These are phyloP conservation scores for Kregervanrija delftensis DNA, from an alignment of 805 yeast genomes.

Conservation along the genomic window DNA sequence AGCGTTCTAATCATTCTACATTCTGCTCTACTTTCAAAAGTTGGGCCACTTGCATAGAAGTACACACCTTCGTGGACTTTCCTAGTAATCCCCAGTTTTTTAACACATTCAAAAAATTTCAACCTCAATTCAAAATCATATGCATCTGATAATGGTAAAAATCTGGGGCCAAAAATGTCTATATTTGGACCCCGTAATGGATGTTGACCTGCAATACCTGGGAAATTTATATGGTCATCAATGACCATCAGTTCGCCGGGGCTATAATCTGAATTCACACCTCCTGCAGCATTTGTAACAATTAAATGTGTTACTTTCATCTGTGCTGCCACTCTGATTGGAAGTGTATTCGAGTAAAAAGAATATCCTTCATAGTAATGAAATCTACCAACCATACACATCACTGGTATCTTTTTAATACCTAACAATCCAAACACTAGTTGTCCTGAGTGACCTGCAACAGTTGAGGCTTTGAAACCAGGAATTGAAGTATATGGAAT, in stretches of 20 bases:
- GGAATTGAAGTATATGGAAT: conserved; percentile 69
- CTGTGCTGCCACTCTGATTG: conserved; percentile 65
- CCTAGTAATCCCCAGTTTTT: conserved; percentile 41
- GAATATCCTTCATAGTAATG: conserved; percentile 90
- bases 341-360: conserved; percentile 78
- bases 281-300: conserved; percentile 97
- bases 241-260: conserved; percentile 92
- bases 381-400: conserved; percentile 90
- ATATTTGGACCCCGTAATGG: conserved; percentile 86
- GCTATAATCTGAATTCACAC: conserved; percentile 54
- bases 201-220: conserved; percentile 85
- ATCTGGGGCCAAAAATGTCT: conserved; percentile 76
- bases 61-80: conserved; percentile 81
- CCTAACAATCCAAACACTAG: conserved; percentile 76
- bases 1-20: conserved; percentile 59
- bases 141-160: conserved; percentile 83
- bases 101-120: conserved; percentile 48
- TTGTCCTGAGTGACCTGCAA: conserved; percentile 84
- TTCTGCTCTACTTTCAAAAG: conserved; percentile 90
- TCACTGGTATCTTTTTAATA: conserved; percentile 61
- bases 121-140: conserved; percentile 70
- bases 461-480: conserved; percentile 75
- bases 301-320: conserved; percentile 58
- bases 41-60: conserved; percentile 84
- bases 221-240: conserved; percentile 82